Percentiles rank a stretch among this genome's conserved stretches.
Evolutionary conservation across 331 rosid genomes (phyloP).

Genomic region (Erythrophleum ivorense): DNA sequence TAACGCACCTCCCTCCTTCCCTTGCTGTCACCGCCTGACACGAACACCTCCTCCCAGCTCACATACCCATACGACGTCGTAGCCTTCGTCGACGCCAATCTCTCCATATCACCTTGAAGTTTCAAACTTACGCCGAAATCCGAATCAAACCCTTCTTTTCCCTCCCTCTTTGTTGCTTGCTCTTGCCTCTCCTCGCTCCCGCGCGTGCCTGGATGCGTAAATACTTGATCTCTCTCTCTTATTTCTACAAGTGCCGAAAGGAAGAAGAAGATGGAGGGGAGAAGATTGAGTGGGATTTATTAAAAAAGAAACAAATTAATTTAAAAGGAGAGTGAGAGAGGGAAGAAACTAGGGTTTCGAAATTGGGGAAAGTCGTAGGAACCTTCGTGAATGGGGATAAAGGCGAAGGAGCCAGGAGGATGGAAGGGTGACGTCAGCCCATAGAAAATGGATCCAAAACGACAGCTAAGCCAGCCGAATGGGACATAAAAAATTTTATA

Average conservation of each 20-base stretch:
- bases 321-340: background rate
- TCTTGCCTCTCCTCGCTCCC: background rate
- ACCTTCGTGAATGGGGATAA: slow-evolving; percentile 48
- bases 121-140: background rate
- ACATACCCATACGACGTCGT: slow-evolving; percentile 58
- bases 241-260: background rate
- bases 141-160: no score
- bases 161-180: background rate
- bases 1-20: slow-evolving; percentile 83
- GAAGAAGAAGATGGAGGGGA: background rate
- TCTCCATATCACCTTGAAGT: slow-evolving; percentile 49
- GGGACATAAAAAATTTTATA: background rate
- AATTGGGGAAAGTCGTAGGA: slow-evolving; percentile 59
- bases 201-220: background rate
- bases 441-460: slow-evolving; percentile 37
- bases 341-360: slow-evolving; percentile 70
- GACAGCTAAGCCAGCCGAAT: slow-evolving; percentile 58
- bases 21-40: slow-evolving; percentile 51
- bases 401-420: background rate
- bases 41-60: slow-evolving; percentile 75
- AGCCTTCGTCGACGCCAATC: slow-evolving; percentile 42
- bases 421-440: slow-evolving; percentile 40
- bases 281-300: slow-evolving; percentile 24
- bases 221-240: background rate
- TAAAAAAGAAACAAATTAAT: slow-evolving; percentile 43